phyloP scores from a whole-genome alignment of 1,139 yeast species.

The Hyphopichia wangnamkhiaoensis region DNA sequence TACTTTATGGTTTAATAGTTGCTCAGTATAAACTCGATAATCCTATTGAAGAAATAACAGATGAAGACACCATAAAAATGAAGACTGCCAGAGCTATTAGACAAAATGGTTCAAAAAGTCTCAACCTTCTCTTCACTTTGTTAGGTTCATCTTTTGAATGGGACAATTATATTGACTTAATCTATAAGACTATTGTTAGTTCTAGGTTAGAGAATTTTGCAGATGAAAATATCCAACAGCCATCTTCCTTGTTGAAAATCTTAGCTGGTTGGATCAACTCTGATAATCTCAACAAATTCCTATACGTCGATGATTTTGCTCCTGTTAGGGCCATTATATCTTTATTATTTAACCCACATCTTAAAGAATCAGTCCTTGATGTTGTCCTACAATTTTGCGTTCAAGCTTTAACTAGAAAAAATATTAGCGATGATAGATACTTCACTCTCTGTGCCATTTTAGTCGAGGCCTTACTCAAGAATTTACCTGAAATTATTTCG shows the following conservation, averaged over 20 bases:
- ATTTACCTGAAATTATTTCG: constrained; percentile 52
- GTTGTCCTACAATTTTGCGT: constrained; percentile 59
- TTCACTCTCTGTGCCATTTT: constrained; percentile 53
- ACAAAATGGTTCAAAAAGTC: constrained; percentile 60
- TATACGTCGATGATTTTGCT: constrained; percentile 57
- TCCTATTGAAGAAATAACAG: constrained; percentile 1
- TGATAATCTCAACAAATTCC: constrained; percentile 49
- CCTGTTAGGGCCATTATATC: constrained; percentile 59
- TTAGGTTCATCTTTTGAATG: constrained; percentile 56
- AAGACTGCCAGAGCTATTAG: constrained; percentile 58
- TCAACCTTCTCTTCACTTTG: constrained; percentile 50
- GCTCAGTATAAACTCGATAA: constrained; percentile 43
- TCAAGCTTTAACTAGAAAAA: constrained; percentile 37
- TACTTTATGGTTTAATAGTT: constrained; percentile 56
- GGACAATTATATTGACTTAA: constrained; percentile 51
- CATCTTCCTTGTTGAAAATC: constrained; percentile 74
- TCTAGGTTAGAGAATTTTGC: constrained; percentile 73
- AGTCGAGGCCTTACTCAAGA: constrained; percentile 54
- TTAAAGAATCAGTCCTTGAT: constrained; percentile 67
- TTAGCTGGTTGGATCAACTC: constrained; percentile 63
- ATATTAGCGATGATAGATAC: constrained; percentile 44
- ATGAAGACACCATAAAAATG: constrained; percentile 24
- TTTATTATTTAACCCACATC: constrained; percentile 52
- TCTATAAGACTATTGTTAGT: constrained; percentile 56
- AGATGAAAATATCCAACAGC: constrained; percentile 76